Percentiles rank a stretch among this genome's conserved stretches.
Evolutionary conservation across 2,329 filamentous ascomycete species (phyloP).

Genomic region (Fusarium hainanense): DNA sequence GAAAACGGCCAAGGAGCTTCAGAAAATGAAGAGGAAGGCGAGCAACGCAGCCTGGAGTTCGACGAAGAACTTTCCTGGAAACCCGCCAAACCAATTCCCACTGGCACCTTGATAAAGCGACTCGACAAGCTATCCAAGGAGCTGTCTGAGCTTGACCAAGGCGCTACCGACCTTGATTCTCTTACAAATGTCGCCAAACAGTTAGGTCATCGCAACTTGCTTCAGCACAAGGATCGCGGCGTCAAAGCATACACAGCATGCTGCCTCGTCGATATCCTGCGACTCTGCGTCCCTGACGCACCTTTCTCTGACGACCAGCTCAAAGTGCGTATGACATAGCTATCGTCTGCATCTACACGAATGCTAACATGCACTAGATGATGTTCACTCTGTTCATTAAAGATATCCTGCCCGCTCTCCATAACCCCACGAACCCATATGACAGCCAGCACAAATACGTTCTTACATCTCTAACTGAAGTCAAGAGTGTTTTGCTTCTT

Average conservation of each 20-base stretch:
- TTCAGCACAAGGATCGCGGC: constrained; percentile 92
- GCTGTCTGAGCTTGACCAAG: constrained; percentile 86
- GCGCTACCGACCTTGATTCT: constrained; percentile 85
- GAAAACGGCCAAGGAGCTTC: constrained; percentile 23
- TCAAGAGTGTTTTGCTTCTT: constrained; percentile 93
- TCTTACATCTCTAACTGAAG: constrained; percentile 85
- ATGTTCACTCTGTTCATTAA: constrained; percentile 92
- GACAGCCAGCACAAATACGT: constrained; percentile 94
- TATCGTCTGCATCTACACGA: background rate
- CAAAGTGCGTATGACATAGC: constrained; percentile 68
- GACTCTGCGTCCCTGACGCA: constrained; percentile 92
- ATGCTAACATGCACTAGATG: constrained; percentile 68
- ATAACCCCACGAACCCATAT: constrained; percentile 88
- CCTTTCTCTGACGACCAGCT: constrained; percentile 91
- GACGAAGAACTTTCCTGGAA: constrained; percentile 90
- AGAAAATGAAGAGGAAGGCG: constrained; percentile 43
- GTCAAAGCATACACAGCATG: constrained; percentile 89
- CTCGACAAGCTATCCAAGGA: constrained; percentile 85
- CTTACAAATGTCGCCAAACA: constrained; percentile 86
- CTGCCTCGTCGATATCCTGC: constrained; percentile 92
- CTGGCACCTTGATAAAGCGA: constrained; percentile 82
- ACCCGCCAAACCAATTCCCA: constrained; percentile 88
- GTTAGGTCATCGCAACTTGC: constrained; percentile 81
- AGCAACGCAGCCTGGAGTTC: constrained; percentile 72
- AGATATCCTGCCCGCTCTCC: constrained; percentile 84